Conservation (phyloP, 192 early-diverging fungal species). For the Ambispora gerdemannii region DNA sequence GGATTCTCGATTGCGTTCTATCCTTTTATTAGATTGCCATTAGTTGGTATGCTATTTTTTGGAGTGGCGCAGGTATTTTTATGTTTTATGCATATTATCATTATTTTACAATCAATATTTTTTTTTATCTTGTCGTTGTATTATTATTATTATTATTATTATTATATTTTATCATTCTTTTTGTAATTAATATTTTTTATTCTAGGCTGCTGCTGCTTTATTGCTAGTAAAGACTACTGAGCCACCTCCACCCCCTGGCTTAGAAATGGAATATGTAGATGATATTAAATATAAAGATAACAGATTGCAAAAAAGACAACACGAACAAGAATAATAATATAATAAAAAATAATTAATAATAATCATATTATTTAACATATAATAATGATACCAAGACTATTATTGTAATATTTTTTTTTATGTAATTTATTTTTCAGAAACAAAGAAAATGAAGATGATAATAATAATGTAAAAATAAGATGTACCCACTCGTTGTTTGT, state of each 20-base stretch:
- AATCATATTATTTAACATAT: no score
- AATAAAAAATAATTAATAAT: no score
- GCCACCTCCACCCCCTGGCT: constrained; percentile 23
- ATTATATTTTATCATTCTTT: not conserved
- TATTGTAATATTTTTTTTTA: no score
- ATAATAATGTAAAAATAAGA: no score
- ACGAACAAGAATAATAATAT: no score
- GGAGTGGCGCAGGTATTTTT: constrained; percentile 51
- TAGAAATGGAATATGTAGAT: not conserved
- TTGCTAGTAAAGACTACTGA: constrained; percentile 20
- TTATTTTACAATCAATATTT: not conserved
- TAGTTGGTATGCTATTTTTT: constrained; percentile 52
- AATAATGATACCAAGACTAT: no score
- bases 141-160: not conserved
- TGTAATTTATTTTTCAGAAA: no score
- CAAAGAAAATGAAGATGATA: no score
- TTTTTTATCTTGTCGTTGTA: not conserved
- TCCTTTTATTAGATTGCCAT: constrained; percentile 48
- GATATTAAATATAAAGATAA: constrained; percentile 7
- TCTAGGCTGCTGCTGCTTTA: constrained; percentile 22
- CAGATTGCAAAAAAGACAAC: not conserved
- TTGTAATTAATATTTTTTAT: not conserved
- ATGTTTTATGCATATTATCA: not conserved
- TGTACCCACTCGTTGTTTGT: no score
- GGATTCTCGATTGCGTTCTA: constrained; percentile 58